Base-by-base conservation (phyloP, 73 alveolate genomes). In the Paramecium pentaurelia region DNA sequence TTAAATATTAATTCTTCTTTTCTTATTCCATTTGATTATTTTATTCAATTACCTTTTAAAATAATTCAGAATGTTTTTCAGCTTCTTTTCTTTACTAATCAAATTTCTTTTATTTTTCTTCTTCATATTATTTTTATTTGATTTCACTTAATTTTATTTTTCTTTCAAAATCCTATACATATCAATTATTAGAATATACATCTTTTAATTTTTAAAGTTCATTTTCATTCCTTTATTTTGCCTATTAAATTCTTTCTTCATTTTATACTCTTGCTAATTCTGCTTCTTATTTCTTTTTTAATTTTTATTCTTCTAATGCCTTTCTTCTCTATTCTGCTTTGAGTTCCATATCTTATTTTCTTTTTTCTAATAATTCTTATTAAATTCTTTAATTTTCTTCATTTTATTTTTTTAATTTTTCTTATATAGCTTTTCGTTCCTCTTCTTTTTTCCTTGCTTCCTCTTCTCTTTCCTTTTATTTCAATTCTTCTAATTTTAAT, bases 391-490 rank as follows among this genome's bases (percentile, higher is more conserved):
- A 54, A 54, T 54, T 54, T 22, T 54, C 70, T 8, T 54, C 70
- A 54, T 54, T 54, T 54, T 54, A 54, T 54, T 54, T 54, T 54
- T 22, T 54, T 54, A 54, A 54, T 54, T 54, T 54, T 54, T 54
- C 70, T 54, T 54, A 54, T 18, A 54, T 54, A n/a, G 70, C 70
- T n/a, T n/a, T 14, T 11, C 70, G 40, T 22, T 84, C 70, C 49
- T 45, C 70, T n/a, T 84, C 38, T 54, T 40, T 44, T 4, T 45
- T 45, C 45, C 49, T 84, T 44, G 44, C 75, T 47, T 84, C 44
- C 16, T 84, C 92, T 40, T 84, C 93, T 86, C 93, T 86, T 28
- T 28, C 77, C 36, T 51, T 86, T 54, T 54, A 68, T 30, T 58
- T 86, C 10, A 32, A 36, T 58, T 60, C 77, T 32, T 86, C 59